These are phyloP conservation scores for Mycena leptocephala DNA, from an alignment of 768 basidiomycete species.

Conservation along the genomic window DNA sequence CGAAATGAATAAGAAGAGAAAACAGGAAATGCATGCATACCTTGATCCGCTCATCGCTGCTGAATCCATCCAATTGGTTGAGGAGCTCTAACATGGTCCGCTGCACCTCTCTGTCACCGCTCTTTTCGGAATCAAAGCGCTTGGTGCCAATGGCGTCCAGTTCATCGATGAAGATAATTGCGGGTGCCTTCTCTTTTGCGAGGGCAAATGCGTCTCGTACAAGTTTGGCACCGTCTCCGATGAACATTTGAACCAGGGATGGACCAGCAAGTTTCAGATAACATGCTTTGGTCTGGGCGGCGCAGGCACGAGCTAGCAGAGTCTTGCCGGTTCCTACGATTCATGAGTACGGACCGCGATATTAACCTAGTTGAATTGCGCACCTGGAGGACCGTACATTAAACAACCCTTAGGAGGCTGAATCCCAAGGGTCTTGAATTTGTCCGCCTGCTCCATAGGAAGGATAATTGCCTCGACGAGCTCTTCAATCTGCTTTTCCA, in stretches of 20 bases:
- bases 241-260: slow-evolving; percentile 99
- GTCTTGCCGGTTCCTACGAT: slow-evolving; percentile 93
- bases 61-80: slow-evolving; percentile 98
- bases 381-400: slow-evolving; percentile 99
- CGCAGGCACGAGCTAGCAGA: slow-evolving; percentile 96
- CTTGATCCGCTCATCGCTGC: slow-evolving; percentile 98
- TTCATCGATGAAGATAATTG: slow-evolving; percentile 99
- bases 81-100: slow-evolving; percentile 99
- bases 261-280: slow-evolving; percentile 98
- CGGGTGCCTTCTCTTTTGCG: slow-evolving; percentile 97
- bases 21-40: slow-evolving; percentile 56
- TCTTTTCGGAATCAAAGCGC: slow-evolving; percentile 98
- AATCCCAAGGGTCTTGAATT: slow-evolving; percentile 98
- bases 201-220: slow-evolving; percentile 98
- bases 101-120: slow-evolving; percentile 99
- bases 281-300: slow-evolving; percentile 97
- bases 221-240: slow-evolving; percentile 98
- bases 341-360: slow-evolving; percentile 16
- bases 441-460: slow-evolving; percentile 98
- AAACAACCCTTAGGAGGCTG: slow-evolving; percentile 97
- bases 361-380: slow-evolving; percentile 30
- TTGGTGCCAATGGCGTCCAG: slow-evolving; percentile 99
- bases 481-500: slow-evolving; percentile 99
- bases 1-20: slow-evolving; percentile 18
- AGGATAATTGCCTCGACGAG: slow-evolving; percentile 97